Evolutionary conservation across 2,329 filamentous ascomycete species (phyloP).

Genomic region (Xenosphaeropsis pyriputrescens): DNA sequence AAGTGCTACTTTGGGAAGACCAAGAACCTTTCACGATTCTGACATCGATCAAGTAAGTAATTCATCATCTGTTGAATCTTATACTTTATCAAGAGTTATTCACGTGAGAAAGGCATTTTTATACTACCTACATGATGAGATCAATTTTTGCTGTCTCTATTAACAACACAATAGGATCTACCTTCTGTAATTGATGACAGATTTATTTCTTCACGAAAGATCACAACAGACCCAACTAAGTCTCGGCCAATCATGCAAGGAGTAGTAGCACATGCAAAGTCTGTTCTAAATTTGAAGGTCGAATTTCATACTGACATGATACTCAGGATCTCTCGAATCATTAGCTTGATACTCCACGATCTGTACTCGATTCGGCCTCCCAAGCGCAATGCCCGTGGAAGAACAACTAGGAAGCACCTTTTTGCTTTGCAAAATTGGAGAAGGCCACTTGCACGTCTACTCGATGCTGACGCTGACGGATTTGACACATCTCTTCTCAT

Average conservation of each 20-base stretch:
- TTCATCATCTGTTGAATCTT: too few relatives aligned
- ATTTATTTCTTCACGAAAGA: not conserved
- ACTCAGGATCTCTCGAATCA: slow-evolving; percentile 24
- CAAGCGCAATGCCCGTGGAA: slow-evolving; percentile 14
- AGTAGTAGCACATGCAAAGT: slow-evolving; percentile 26
- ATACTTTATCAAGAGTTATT: too few relatives aligned
- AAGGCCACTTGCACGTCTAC: slow-evolving; percentile 25
- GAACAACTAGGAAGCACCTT: slow-evolving; percentile 25
- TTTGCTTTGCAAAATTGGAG: slow-evolving; percentile 28
- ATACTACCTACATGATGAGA: too few relatives aligned
- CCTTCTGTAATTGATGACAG: not conserved
- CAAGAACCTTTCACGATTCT: slow-evolving; percentile 46
- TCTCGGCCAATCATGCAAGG: slow-evolving; percentile 26
- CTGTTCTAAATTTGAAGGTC: not conserved
- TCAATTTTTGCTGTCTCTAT: not conserved
- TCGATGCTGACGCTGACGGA: slow-evolving; percentile 20
- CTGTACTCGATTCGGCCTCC: slow-evolving; percentile 23
- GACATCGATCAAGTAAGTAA: slow-evolving; percentile 38
- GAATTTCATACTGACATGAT: not conserved
- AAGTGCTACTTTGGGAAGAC: slow-evolving; percentile 44
- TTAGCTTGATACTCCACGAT: slow-evolving; percentile 26
- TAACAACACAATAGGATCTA: not conserved
- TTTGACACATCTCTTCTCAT: slow-evolving; percentile 21
- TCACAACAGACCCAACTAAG: not conserved
- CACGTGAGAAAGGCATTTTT: not conserved